These are phyloP conservation scores for Castanospermum australe DNA, from an alignment of 306 rosid species.

Conservation along the genomic window DNA sequence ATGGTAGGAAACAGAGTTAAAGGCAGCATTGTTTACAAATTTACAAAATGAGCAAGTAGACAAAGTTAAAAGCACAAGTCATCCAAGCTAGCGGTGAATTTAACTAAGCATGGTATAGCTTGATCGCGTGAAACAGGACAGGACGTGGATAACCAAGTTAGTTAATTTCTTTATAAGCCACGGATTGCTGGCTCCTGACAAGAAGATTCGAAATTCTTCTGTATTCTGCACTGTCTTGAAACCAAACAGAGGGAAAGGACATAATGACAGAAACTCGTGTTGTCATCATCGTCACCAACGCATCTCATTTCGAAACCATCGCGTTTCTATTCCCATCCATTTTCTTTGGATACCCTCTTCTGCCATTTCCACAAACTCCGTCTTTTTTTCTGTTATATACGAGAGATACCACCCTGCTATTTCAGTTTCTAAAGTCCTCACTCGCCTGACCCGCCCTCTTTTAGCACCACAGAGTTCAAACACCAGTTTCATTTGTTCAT, in stretches of 20 bases:
- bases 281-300: conserved; percentile 41
- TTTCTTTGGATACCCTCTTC: conserved; percentile 19
- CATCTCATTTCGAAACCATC: conserved; percentile 48
- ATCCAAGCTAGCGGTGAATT: conserved; percentile 2
- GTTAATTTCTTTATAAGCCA: background rate
- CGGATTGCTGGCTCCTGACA: conserved; percentile 17
- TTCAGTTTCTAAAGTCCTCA: conserved; percentile 1
- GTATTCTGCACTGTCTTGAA: background rate
- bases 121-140: background rate
- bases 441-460: no score
- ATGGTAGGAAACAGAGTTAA: background rate
- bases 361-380: background rate
- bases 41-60: background rate
- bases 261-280: conserved; percentile 12
- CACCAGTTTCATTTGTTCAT: background rate
- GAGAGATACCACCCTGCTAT: background rate
- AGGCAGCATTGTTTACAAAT: background rate
- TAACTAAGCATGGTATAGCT: conserved; percentile 22
- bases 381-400: background rate
- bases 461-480: background rate
- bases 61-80: background rate
- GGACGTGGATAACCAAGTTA: conserved; percentile 31
- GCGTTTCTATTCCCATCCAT: background rate
- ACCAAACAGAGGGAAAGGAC: background rate
- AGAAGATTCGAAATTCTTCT: conserved; percentile 7